Base-by-base conservation (phyloP, 2,329 filamentous ascomycete species). In the Emmonsiellopsis sp. region DNA sequence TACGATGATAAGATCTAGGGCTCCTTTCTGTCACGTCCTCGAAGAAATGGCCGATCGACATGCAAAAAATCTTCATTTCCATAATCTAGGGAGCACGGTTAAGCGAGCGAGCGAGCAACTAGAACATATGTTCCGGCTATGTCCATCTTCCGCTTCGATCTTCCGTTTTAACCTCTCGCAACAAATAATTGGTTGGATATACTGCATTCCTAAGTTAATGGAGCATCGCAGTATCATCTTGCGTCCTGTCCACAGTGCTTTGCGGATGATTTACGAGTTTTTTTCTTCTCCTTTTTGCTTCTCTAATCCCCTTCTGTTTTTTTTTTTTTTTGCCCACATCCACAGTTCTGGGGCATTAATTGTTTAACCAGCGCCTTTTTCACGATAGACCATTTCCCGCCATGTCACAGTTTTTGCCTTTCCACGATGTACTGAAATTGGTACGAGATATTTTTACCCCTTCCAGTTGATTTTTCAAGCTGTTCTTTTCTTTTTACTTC, bases 141-240 rank as follows among this genome's bases (percentile, higher is more conserved):
- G 40, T 40, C 34, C 46, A 49, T 49, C 54, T 57, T 38, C 54
- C 54, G 59, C 58, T 52, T 59, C 59, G 52, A 51, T 46, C 55
- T 54, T 54, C 53, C 57, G 54, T 55, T 58, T 53, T 53, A 45
- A 38, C 40, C 34, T n/a, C 37, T 31, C 35, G 13, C 49, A 51
- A 13, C 16, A 15, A 20, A 37, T 44, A 3, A 41, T 44, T 41
- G 7, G 13, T 43, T 44, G 16, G 26, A 42, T 16, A 26, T 26
- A 26, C 20, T 26, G 20, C 20, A 26, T 26, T 26, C 20, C 20
- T 26, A 5, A 26, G 20, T 26, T 26, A 26, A 26, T 26, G 20
- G 20, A 26, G 20, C 20, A 26, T 26, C 20, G 20, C 20, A 26
- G 20, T 26, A 26, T 38, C 26, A 49, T 35, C n/a, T 48, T 30